Evolutionary conservation across 1,284 basidiomycete species (phyloP).

Genomic region (Melampsora larici-populina): DNA sequence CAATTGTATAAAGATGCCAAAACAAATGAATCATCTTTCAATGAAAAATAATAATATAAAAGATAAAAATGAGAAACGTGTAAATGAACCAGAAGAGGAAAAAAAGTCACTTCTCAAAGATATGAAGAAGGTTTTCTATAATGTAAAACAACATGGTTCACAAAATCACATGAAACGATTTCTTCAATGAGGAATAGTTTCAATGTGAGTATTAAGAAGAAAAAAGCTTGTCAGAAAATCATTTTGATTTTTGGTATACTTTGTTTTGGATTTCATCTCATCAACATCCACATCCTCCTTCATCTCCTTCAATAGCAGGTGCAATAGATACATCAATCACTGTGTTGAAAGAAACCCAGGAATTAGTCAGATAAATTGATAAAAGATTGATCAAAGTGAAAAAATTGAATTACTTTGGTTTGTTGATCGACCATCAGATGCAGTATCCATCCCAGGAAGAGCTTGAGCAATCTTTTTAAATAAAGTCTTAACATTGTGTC

Average conservation of each 20-base stretch:
- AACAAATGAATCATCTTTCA: not conserved
- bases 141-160: no score
- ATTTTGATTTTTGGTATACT: no score
- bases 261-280: not conserved
- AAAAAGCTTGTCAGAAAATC: no score
- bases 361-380: not conserved
- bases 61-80: not conserved
- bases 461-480: constrained; percentile 99
- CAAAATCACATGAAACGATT: no score
- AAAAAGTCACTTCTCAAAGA: not conserved
- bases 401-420: constrained; percentile 52
- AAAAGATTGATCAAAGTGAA: constrained; percentile 13
- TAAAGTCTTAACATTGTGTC: constrained; percentile 96
- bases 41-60: not conserved
- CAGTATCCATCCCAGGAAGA: constrained; percentile 89
- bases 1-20: not conserved
- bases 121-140: not conserved
- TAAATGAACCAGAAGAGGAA: not conserved
- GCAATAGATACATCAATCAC: constrained; percentile 51
- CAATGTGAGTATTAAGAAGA: no score
- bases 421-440: constrained; percentile 61
- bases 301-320: constrained; percentile 47
- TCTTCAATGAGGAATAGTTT: no score
- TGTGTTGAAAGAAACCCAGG: constrained; percentile 24
- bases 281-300: constrained; percentile 50